Percentiles rank a stretch among this genome's conserved stretches.
These are phyloP conservation scores for Capsicum baccatum DNA, from an alignment of 257 asterid species.

Conservation along the genomic window DNA sequence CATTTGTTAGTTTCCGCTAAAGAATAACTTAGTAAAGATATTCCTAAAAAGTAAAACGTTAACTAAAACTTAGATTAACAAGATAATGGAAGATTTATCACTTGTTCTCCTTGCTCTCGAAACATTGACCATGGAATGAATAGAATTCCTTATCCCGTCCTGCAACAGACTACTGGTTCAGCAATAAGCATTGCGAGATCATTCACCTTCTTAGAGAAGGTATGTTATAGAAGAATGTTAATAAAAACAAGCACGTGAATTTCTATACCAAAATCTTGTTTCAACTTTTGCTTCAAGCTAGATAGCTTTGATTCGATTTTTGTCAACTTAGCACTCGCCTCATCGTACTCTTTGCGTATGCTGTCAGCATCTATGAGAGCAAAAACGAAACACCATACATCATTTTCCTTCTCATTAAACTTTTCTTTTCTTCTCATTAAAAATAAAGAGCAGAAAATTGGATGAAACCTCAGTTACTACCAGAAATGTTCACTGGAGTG, in stretches of 20 bases:
- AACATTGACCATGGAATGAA: constrained; percentile 92
- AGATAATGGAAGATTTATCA: constrained; percentile 40
- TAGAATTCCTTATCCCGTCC: constrained; percentile 93
- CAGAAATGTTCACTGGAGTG: constrained; percentile 85
- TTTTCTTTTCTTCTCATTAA: constrained; percentile 11
- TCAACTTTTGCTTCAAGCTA: constrained; percentile 77
- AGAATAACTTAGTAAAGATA: constrained; percentile 35
- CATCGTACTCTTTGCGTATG: constrained; percentile 87
- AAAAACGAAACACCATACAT: constrained; percentile 38
- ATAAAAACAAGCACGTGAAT: background rate
- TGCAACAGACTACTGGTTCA: constrained; percentile 51
- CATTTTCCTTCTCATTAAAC: constrained; percentile 28
- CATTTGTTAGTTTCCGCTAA: constrained; percentile 26
- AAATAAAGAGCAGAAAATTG: constrained; percentile 27
- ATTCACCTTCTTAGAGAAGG: constrained; percentile 15
- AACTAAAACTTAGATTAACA: constrained; percentile 27
- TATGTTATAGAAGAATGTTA: constrained; percentile 22
- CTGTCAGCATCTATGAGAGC: constrained; percentile 71
- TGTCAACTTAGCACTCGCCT: constrained; percentile 76
- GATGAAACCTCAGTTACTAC: constrained; percentile 49
- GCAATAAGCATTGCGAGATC: constrained; percentile 33
- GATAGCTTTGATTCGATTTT: constrained; percentile 91
- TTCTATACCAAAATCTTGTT: constrained; percentile 85
- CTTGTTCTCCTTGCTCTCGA: constrained; percentile 94
- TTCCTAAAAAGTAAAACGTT: background rate